Base-by-base conservation (phyloP, 1,139 yeast genomes). In the Taphrina deformans region DNA sequence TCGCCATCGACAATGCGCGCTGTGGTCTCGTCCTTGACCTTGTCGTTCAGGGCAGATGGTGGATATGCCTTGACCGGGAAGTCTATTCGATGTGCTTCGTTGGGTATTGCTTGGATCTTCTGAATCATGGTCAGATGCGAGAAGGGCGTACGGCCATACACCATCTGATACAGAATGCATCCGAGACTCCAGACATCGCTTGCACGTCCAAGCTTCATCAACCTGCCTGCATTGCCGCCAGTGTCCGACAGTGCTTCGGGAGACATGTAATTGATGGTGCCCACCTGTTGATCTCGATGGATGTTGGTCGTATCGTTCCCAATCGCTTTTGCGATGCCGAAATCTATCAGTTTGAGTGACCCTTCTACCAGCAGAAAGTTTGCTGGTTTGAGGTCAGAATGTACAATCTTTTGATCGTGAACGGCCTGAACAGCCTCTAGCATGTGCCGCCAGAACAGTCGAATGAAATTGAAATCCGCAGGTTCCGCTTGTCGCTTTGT, bases 101-200 rank as follows among this genome's bases (percentile, higher is more conserved):
- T 88, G 82, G 89, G 88, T 45, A 91, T 92, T 1, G 97, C 97
- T 75, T 87, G 79, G 55, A 90, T 80, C 69, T 96, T 79, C 72
- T 89, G 91, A 66, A 88, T 85, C 0, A 96, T 96, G 38, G 86
- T 83, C 71, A 84, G 89, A 1, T 82, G 81, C 3, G 61, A 41
- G 78, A 90, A 92, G 0, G 99, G 99, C 1, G 97, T 95, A 69
- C 82, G 83, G 0, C 97, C 97, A 73, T 93, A 93, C 2, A 92
- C 83, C 96, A 95, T 90, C 76, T 93, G 98, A 76, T 92, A 93
- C 2, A 93, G 80, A 4, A 93, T 93, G 75, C 99, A 91, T 0
- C 99, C 99, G 77, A 97, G 88, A 23, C 98, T 91, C 99, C 99
- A 93, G 12, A 95, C 86, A 77, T 93, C 99, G 0, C 98, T 88